Base-by-base conservation (phyloP, 768 basidiomycete genomes). In the Amanita exitialis region DNA sequence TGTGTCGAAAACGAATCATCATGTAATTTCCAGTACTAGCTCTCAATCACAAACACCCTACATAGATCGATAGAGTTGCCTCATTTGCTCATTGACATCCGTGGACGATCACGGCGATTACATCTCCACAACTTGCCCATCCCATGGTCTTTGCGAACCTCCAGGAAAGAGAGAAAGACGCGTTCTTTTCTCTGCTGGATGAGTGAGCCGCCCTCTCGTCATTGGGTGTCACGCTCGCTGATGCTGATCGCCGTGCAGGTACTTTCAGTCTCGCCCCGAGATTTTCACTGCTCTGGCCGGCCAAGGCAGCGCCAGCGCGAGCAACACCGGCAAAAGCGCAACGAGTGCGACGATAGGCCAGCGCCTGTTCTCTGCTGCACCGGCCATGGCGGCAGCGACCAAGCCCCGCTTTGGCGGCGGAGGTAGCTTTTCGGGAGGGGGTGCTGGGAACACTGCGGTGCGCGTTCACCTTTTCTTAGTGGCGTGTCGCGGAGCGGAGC, bases 151-250 rank as follows among this genome's bases (percentile, higher is more conserved):
- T 90, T 60, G 62, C 85, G 50, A 82, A 76, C 56, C 74, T 90
- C 42, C 69, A 77, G 16, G 54, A 66, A 46, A 67, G 80, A 56
- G 88, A 90, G 64, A 90, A 90, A 63, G 77, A 85, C 49, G 87
- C 88, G 12, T 90, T 90, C 65, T 90, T 90, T 60, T 72, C 76
- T 27, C 75, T 90, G 20, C 69, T 90, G 32, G 88, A 90, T 62
- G 88, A 90, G 88, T 89, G 64, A 67, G 73, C 64, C 28, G 10
- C 54, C 46, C 48, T 39, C 54, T 60, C 53, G 41, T 18, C n/a
- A 13, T 50, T 46, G 27, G 44, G 6, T 21, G 32, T 49, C 45
- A 36, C 47, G 25, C 35, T 46, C 34, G 38, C 42, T 54, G 53
- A 53, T 46, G 54, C 52, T 51, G 12, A 32, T 6, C 44, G 32